Base-by-base conservation (phyloP, 2,329 filamentous ascomycete genomes). In the Eutypa lata region DNA sequence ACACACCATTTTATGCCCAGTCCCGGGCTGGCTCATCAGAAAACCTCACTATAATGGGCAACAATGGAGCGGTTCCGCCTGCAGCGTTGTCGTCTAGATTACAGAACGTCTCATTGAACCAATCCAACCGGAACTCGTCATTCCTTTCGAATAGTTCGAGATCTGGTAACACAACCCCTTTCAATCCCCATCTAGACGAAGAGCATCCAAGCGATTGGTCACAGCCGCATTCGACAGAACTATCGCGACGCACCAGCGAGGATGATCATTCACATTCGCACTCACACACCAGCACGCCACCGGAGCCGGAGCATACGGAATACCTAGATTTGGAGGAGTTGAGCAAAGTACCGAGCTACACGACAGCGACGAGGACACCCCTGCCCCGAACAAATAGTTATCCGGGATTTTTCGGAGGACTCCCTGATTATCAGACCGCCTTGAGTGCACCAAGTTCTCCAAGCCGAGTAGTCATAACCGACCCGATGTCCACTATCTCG, bases 11-110 rank as follows among this genome's bases (percentile, higher is more conserved):
- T 61, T 86, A 85, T 62, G 80, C 77, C 7, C 82, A 84, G 48
- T 87, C 89, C 50, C 85, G 91, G 52, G 82, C 87, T 46, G 87
- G 88, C 6, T 97, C 93, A 0, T 76, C 80, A 10, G 94, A 97
- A 63, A 93, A 97, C 65, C 76, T 97, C 22, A 76, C 82, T 47
- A 82, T 78, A 3, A 73, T 84, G 66, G 75, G 81, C 47, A 73
- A 76, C 52, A 73, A 73, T 47, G 66, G 67, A 35, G 70, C 69
- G 7, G 70, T 78, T 19, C 69, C 72, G 14, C 81, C 80, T n/a
- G 80, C 78, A 31, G 79, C 72, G 53, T 79, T 82, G 60, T 90
- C 70, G 71, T 87, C 71, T 71, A 86, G 71, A 50, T 77, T 96
- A 54, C 90, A 93, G 56, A 86, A 84, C 63, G 84, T 93, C 48